A percentile compares a stretch with the other conserved stretches of the same genome.
These are phyloP conservation scores for Saccharomycopsis crataegensis DNA, from an alignment of 1,139 yeast genomes.

Conservation along the genomic window DNA sequence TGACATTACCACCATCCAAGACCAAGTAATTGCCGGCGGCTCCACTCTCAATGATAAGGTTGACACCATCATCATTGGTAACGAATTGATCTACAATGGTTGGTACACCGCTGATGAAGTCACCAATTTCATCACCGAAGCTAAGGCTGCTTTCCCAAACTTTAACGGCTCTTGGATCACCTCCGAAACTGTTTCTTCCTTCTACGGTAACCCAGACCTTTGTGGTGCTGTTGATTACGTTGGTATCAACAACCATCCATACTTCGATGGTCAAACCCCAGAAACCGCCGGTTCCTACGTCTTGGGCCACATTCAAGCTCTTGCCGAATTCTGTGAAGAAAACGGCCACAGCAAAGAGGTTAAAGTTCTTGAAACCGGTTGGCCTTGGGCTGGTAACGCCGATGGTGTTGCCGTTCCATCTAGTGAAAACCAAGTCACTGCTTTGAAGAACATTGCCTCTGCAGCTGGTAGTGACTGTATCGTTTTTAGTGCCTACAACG, in stretches of 20 bases:
- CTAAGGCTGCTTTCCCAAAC: constrained; percentile 46
- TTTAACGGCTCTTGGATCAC: constrained; percentile 43
- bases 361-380: constrained; percentile 43
- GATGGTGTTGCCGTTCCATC: constrained; percentile 41
- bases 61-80: constrained; percentile 73
- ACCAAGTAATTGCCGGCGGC: constrained; percentile 59
- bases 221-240: constrained; percentile 42
- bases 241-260: constrained; percentile 47
- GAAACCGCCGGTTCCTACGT: constrained; percentile 43
- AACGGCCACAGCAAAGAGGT: constrained; percentile 33
- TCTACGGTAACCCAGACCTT: constrained; percentile 41
- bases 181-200: constrained; percentile 45
- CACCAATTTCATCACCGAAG: constrained; percentile 43
- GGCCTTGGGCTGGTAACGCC: constrained; percentile 42
- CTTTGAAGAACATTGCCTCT: constrained; percentile 34
- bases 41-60: constrained; percentile 44
- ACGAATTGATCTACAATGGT: constrained; percentile 79
- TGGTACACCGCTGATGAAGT: constrained; percentile 52
- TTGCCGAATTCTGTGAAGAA: constrained; percentile 33
- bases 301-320: constrained; percentile 40
- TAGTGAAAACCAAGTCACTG: constrained; percentile 36
- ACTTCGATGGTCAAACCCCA: constrained; percentile 42
- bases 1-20: constrained; percentile 35
- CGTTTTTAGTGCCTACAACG: constrained; percentile 45
- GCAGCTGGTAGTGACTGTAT: constrained; percentile 35